phyloP scores from a whole-genome alignment of 192 early-diverging fungal species.

The Coemansia sp. region DNA sequence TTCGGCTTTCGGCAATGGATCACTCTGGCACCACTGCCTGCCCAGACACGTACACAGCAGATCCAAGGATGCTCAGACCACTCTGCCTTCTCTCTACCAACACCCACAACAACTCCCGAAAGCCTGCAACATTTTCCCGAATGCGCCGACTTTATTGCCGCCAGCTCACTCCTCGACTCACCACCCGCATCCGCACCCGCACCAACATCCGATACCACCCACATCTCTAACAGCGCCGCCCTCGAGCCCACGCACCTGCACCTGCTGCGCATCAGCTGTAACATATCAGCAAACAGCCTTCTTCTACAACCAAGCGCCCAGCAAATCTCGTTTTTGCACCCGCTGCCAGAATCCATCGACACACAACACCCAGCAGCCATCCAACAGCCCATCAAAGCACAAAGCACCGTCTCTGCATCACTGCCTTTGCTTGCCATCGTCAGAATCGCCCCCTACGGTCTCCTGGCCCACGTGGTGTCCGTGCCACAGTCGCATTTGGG shows the following conservation, averaged over 20 bases:
- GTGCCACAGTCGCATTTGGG: conserved; percentile 13
- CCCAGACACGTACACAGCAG: background rate
- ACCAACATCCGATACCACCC: conserved; percentile 17
- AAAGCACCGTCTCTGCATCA: too few species aligned
- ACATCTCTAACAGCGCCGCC: conserved; percentile 11
- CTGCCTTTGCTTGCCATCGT: conserved; percentile 1
- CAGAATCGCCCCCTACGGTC: conserved; percentile 31
- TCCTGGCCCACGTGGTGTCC: conserved; percentile 17
- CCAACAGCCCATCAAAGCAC: background rate
- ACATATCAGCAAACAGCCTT: too few species aligned
- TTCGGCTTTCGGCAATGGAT: conserved; percentile 49
- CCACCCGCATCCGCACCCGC: background rate
- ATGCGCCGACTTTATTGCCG: too few species aligned
- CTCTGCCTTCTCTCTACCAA: too few species aligned
- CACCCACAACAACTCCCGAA: background rate
- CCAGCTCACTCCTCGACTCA: too few species aligned
- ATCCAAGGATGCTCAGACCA: too few species aligned
- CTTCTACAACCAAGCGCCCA: conserved; percentile 25
- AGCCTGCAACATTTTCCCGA: too few species aligned
- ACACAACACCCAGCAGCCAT: background rate
- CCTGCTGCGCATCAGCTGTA: background rate
- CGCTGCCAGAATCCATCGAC: background rate
- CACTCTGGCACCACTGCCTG: conserved; percentile 9
- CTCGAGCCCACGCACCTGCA: background rate
- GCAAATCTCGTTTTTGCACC: background rate